phyloP scores from a whole-genome alignment of 2,329 filamentous ascomycete genomes.

The Penicillium sp. region DNA sequence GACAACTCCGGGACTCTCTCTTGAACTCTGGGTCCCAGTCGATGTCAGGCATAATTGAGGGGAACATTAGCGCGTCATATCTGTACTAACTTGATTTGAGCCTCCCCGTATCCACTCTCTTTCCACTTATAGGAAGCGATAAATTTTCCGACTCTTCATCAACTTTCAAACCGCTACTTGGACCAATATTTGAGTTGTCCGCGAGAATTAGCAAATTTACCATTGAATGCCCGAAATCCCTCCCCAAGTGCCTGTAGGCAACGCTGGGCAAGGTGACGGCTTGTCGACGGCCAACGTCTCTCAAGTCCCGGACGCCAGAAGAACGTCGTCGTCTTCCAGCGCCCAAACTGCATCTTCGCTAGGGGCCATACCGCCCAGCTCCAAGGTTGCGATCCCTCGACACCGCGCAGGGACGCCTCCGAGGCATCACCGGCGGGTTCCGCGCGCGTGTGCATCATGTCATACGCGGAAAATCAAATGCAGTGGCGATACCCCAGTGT shows the following conservation, averaged over 20 bases:
- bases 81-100: slow-evolving; percentile 1
- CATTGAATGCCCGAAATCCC: slow-evolving; percentile 1
- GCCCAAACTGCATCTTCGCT: not conserved
- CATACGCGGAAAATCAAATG: slow-evolving; percentile 50
- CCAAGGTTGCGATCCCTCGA: slow-evolving; percentile 40
- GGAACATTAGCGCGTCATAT: not conserved
- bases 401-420: slow-evolving; percentile 23
- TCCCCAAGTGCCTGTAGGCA: not conserved
- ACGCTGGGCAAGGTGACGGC: not conserved
- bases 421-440: slow-evolving; percentile 35
- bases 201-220: not conserved
- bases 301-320: not conserved
- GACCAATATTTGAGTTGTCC: not conserved
- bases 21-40: not conserved
- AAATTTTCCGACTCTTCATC: not conserved
- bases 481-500: slow-evolving; percentile 47
- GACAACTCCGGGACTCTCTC: no score
- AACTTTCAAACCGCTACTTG: not conserved
- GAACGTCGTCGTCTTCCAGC: slow-evolving; percentile 8
- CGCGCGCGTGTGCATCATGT: slow-evolving; percentile 49
- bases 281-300: not conserved
- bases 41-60: not conserved
- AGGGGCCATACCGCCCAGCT: slow-evolving; percentile 10
- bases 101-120: not conserved
- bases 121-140: not conserved